Evolutionary conservation across 768 basidiomycete species (phyloP).

Genomic region (Agaricus bisporus): DNA sequence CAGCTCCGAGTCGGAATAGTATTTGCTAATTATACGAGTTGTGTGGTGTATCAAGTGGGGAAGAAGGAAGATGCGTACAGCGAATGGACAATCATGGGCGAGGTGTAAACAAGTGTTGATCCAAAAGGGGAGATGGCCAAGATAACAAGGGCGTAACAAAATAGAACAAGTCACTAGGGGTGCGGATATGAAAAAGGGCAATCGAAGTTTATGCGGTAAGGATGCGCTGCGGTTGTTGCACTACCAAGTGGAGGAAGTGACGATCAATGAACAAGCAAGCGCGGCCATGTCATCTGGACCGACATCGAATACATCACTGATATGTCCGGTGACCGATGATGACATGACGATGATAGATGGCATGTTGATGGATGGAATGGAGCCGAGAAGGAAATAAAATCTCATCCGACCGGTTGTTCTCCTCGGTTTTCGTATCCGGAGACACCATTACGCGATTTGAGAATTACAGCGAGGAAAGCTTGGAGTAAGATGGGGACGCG

Average conservation of each 20-base stretch:
- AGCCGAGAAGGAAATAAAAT: constrained; percentile 2
- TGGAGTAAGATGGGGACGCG: not conserved
- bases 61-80: no score
- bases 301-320: not conserved
- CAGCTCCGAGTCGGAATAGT: no score
- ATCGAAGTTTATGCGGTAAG: no score
- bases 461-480: not conserved
- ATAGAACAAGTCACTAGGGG: no score
- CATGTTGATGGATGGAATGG: not conserved
- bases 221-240: not conserved
- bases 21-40: no score
- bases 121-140: no score
- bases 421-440: not conserved
- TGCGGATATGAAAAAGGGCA: no score
- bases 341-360: not conserved
- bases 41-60: no score
- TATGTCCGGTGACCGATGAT: not conserved
- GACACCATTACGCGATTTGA: not conserved
- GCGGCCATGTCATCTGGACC: not conserved
- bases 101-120: no score
- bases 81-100: no score
- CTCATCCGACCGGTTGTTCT: not conserved
- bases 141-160: no score
- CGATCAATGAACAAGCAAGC: not conserved
- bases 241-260: not conserved